phyloP scores from a whole-genome alignment of 148 eudicot genomes.

The Bassia scoparia region DNA sequence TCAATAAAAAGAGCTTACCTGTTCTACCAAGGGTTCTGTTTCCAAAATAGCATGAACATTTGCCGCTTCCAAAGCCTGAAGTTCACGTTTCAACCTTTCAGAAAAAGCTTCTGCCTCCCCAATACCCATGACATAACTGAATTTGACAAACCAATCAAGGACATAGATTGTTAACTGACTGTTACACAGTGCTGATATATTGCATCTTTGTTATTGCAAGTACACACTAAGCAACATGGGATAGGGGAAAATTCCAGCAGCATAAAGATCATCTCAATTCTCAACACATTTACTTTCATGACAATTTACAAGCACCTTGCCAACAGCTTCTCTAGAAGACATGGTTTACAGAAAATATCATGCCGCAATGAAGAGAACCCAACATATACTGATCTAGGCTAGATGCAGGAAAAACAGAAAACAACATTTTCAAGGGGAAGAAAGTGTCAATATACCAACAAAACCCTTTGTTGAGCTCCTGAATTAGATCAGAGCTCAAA shows the following conservation, averaged over 20 bases:
- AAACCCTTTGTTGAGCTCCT: neutral
- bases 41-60: constrained; percentile 97
- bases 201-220: neutral
- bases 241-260: neutral
- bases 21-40: constrained; percentile 74
- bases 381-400: too few relatives aligned
- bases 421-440: neutral
- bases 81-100: constrained; percentile 91
- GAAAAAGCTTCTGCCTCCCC: constrained; percentile 99
- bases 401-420: too few relatives aligned
- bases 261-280: neutral
- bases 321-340: too few relatives aligned
- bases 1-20: constrained; percentile 43
- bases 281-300: neutral
- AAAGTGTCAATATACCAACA: neutral
- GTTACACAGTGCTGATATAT: neutral
- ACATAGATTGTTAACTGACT: constrained; percentile 3
- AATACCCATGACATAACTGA: constrained; percentile 95
- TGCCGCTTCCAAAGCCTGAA: constrained; percentile 98
- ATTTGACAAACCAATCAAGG: constrained; percentile 9
- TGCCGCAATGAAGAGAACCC: too few relatives aligned
- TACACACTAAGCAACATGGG: neutral
- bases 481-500: neutral
- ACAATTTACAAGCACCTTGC: neutral
- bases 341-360: too few relatives aligned